phyloP scores from a whole-genome alignment of 441 rosid genomes.

The Macaranga tanarius region DNA sequence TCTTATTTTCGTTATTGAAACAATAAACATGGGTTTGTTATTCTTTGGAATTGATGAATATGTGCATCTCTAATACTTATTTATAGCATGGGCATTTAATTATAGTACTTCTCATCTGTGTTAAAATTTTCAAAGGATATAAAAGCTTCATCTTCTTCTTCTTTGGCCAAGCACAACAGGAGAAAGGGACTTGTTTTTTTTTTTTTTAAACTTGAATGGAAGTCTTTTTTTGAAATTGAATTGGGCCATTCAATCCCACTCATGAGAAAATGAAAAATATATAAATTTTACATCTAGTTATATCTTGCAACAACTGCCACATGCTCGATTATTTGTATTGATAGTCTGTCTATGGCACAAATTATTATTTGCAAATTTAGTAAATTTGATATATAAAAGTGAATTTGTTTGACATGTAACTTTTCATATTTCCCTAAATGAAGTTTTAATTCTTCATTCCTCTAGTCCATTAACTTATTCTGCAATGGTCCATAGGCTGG shows the following conservation, averaged over 20 bases:
- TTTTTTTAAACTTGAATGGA: neutral
- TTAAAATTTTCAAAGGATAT: neutral
- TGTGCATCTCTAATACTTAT: neutral
- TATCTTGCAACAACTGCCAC: neutral
- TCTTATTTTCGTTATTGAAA: neutral
- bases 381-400: no score
- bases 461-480: neutral
- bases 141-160: neutral
- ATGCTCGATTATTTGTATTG: neutral
- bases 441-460: neutral
- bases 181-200: neutral
- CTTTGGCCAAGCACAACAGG: neutral
- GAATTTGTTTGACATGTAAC: neutral
- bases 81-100: neutral
- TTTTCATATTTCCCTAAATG: neutral
- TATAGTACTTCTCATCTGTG: neutral
- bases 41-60: neutral
- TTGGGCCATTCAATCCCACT: neutral
- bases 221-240: neutral
- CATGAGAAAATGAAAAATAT: neutral
- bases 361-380: neutral
- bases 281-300: neutral
- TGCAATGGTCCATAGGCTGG: constrained; percentile 35
- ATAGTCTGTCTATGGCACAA: neutral
- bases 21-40: neutral